A percentile compares a stretch with the other conserved stretches of the same genome.
Evolutionary conservation across 2,329 filamentous ascomycete species (phyloP).

Genomic region (Aureobasidium leucospermi): DNA sequence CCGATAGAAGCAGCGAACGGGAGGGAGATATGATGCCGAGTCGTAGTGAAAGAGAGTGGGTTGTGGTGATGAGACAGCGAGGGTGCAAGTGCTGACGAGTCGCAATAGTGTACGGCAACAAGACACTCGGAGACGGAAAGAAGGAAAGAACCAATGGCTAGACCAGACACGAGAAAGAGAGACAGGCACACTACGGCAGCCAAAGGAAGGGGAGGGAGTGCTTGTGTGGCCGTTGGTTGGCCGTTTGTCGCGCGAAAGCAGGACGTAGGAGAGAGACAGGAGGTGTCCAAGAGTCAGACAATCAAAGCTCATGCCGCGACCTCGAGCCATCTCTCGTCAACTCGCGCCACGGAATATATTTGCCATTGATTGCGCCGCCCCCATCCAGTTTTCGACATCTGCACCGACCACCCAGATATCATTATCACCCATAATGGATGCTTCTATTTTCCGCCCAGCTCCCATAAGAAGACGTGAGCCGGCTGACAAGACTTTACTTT

Average conservation of each 20-base stretch:
- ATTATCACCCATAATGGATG: not conserved
- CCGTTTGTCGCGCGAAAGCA: conserved; percentile 11
- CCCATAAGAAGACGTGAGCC: not conserved
- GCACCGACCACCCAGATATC: not conserved
- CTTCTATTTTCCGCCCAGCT: conserved; percentile 2
- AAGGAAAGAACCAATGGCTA: not conserved
- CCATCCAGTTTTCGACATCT: not conserved
- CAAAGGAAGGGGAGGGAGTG: conserved; percentile 5
- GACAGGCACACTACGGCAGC: not conserved
- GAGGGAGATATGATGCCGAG: not conserved
- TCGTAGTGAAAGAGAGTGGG: not conserved
- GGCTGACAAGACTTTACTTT: not conserved
- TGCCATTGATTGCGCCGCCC: not conserved
- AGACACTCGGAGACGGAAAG: not conserved
- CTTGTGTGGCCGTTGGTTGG: conserved; percentile 10
- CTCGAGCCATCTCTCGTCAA: not conserved
- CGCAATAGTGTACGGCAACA: not conserved
- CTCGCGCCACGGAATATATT: not conserved
- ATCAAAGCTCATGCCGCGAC: not conserved
- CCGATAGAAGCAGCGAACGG: conserved; percentile 1
- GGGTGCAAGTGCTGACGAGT: not conserved
- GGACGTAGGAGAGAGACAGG: conserved; percentile 5
- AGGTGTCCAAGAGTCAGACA: conserved; percentile 9
- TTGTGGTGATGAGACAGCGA: not conserved
- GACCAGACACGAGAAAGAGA: not conserved